Conservation (phyloP, 23 red algal species). For the Gracilaria vermiculophylla region DNA sequence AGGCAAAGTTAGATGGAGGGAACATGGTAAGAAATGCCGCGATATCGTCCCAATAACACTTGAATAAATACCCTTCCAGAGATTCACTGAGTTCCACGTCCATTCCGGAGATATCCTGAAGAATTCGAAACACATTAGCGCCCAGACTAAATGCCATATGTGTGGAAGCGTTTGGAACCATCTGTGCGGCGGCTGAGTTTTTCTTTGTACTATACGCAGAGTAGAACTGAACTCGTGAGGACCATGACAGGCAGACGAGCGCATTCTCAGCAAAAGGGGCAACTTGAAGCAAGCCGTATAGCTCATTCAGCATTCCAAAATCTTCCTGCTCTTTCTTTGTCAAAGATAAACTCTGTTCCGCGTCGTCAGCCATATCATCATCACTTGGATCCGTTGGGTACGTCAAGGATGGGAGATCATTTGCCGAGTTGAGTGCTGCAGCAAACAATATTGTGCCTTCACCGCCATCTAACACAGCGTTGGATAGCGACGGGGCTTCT, state of each 20-base stretch:
- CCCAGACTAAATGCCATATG: constrained; percentile 26
- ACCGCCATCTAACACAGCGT: background rate
- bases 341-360: background rate
- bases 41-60: constrained; percentile 41
- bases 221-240: constrained; percentile 11
- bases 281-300: background rate
- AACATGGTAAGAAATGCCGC: constrained; percentile 52
- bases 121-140: constrained; percentile 24
- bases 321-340: background rate
- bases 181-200: background rate
- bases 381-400: background rate
- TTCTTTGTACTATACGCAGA: background rate
- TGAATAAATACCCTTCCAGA: constrained; percentile 12
- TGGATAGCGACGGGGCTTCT: background rate
- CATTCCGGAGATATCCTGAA: constrained; percentile 6
- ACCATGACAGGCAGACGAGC: constrained; percentile 51
- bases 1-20: constrained; percentile 17
- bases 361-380: background rate
- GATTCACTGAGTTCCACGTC: constrained; percentile 6
- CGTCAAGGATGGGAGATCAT: constrained; percentile 1
- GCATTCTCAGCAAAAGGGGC: constrained; percentile 12
- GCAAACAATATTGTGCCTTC: constrained; percentile 45
- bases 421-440: constrained; percentile 31
- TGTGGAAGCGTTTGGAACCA: background rate
- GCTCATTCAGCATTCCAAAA: background rate